Evolutionary conservation across 1,139 yeast species (phyloP), one percentile per base, ranked within the genome.

Genomic region (Geotrichum bryndzae): DNA sequence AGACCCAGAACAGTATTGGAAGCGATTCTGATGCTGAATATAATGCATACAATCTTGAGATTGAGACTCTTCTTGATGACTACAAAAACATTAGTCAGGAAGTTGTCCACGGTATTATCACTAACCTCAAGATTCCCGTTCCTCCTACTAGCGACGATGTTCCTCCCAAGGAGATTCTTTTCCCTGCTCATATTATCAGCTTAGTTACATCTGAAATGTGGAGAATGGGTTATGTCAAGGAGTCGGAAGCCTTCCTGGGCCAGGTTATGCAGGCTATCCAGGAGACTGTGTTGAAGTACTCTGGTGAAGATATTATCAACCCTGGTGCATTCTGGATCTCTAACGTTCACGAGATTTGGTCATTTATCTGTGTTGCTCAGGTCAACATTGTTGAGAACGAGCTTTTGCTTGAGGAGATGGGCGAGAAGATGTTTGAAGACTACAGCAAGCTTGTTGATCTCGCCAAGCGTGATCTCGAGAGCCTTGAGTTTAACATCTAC

Each of bases 271-370:
- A 91, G 54, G 88, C 90, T 2, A 91, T 94, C 67, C 99, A 94
- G 78, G 86, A 84, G 61, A 69, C 74, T 22, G 77, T 77, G 41
- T 68, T 74, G 69, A 70, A 72, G 61, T 68, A 68, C 56, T 86
- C 86, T 70, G 96, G 94, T 59, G 96, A 90, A 64, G 96, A 90
- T 66, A 86, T 90, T 53, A 87, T 92, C 70, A 85, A 92, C 58
- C 91, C 91, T 69, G 98, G 97, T 69, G 97, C 98, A 0, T 94
- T 94, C 79, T 94, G 99, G 99, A 80, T 95, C 68, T 90, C 98
- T 2, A 94, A 94, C 76, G 94, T 96, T 7, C 97, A 95, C 73
- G 99, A 95, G 74, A 82, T 94, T 69, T 89, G 90, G 75, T 91
- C 98, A 0, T 95, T 94, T 79, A 96, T 92, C 65, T 86, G 94